phyloP scores from a whole-genome alignment of 2,329 filamentous ascomycete species.

The Dactylellina drechsleri region DNA sequence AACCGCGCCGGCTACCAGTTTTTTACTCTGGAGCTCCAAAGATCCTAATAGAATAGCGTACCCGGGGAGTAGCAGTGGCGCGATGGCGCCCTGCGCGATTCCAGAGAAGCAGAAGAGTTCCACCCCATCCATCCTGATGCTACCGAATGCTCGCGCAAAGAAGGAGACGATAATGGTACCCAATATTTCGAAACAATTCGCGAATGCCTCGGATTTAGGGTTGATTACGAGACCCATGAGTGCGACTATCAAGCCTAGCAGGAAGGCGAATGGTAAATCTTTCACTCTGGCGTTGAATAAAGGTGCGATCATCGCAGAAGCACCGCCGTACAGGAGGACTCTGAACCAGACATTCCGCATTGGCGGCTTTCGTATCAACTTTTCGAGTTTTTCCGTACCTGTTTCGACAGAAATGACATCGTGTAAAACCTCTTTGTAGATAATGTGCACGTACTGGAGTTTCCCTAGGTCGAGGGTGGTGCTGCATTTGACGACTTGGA shows the following conservation, averaged over 20 bases:
- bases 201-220: constrained; percentile 77
- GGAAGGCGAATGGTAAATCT: constrained; percentile 79
- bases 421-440: constrained; percentile 83
- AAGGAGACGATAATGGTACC: constrained; percentile 75
- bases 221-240: constrained; percentile 78
- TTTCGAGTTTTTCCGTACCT: constrained; percentile 72
- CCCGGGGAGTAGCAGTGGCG: constrained; percentile 74
- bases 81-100: constrained; percentile 76
- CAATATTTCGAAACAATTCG: constrained; percentile 73
- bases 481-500: constrained; percentile 76
- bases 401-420: constrained; percentile 77
- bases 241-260: constrained; percentile 79
- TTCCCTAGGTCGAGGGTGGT: constrained; percentile 80
- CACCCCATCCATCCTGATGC: constrained; percentile 67
- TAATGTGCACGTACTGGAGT: constrained; percentile 76
- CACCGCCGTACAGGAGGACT: constrained; percentile 78
- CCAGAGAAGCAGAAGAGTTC: constrained; percentile 76
- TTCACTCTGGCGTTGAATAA: constrained; percentile 82
- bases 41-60: constrained; percentile 69
- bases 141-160: constrained; percentile 74
- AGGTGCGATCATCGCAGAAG: constrained; percentile 78
- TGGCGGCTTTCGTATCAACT: constrained; percentile 57
- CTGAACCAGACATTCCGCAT: constrained; percentile 59
- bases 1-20: constrained; percentile 76
- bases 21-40: constrained; percentile 75